Percentiles rank a stretch among this genome's conserved stretches.
Conservation (phyloP, 495 filamentous ascomycete genomes). For the Aspergillus biplanus region DNA sequence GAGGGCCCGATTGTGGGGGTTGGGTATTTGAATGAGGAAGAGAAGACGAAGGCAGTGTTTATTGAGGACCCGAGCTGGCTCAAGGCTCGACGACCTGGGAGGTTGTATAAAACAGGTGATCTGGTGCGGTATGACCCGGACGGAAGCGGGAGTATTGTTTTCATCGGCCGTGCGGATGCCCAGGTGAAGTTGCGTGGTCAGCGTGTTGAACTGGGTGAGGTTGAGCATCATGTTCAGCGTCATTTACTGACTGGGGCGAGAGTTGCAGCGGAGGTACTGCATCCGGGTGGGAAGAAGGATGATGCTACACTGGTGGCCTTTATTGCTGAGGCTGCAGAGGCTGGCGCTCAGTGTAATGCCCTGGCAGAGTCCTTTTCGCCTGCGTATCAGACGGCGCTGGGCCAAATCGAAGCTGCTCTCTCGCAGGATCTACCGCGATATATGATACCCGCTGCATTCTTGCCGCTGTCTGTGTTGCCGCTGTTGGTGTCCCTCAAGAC, state of each 20-base stretch:
- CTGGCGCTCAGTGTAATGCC: not conserved
- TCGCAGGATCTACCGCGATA: slow-evolving; percentile 34
- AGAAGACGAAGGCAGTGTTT: slow-evolving; percentile 46
- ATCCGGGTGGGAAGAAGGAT: not conserved
- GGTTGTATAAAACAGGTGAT: slow-evolving; percentile 61
- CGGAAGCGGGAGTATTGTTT: slow-evolving; percentile 39
- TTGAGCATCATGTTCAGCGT: slow-evolving; percentile 47
- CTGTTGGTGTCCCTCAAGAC: not conserved
- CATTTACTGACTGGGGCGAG: not conserved
- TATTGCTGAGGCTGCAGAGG: not conserved
- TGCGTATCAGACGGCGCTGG: not conserved
- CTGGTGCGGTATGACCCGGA: slow-evolving; percentile 51
- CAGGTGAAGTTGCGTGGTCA: slow-evolving; percentile 59
- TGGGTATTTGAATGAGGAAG: slow-evolving; percentile 49
- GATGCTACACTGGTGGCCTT: not conserved
- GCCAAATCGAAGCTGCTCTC: not conserved
- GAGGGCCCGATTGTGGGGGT: slow-evolving; percentile 53
- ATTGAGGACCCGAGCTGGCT: slow-evolving; percentile 50
- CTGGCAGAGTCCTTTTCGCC: slow-evolving; percentile 4
- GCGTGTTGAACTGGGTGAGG: slow-evolving; percentile 55
- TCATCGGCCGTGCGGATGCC: slow-evolving; percentile 54
- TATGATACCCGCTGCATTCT: slow-evolving; percentile 44
- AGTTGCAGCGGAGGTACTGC: slow-evolving; percentile 17
- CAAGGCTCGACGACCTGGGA: slow-evolving; percentile 9
- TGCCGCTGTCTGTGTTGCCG: slow-evolving; percentile 29